Base-by-base conservation (phyloP, 306 rosid species). In the Trifolium repens region DNA sequence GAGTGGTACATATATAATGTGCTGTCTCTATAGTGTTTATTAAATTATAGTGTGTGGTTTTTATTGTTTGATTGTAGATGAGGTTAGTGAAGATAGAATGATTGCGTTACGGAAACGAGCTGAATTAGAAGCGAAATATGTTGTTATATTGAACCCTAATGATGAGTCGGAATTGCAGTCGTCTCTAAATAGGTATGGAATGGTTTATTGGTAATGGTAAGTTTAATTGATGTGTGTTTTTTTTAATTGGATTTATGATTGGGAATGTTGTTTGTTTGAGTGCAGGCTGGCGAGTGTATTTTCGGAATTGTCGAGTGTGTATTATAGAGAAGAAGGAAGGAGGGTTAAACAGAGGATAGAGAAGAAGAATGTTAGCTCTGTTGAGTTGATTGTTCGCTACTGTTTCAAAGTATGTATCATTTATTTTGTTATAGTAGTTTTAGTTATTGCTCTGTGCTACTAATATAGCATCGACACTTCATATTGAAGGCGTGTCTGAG, bases 61-160 rank as follows among this genome's bases (percentile, higher is more conserved):
- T 55, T 40, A 60, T 55, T 40, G 76, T 57, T 73, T 58, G 69
- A 17, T 78, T 84, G 88, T 81, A 80, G 99, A 88, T 53, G 96
- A 89, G 64, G 80, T 94, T 34, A 87, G 79, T 16, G 99, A 94
- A 82, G 98, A 94, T 81, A 88, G 90, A 74, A 89, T 94, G 92
- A 76, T 92, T 14, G 96, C 99, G 24, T 79, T 94, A 16, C 79
- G 98, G 64, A 94, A 94, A 88, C 89, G 97, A 44, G 96, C 97
- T 5, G 99, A 94, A 70, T 82, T 94, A 26, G 99, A 94, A 77
- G 78, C 96, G 12, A 94, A 92, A 73, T 83, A 84, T 65, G 77
- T 89, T 30, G 54, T 92, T 68, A 74, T 80, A 12, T 85, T 94
- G 69, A 81, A 85, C 30, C 94, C 88, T 10, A 85, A 83, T 63